Conservation (phyloP, 2,329 filamentous ascomycete species). For the Chrysoporthe deuterocubensis region DNA sequence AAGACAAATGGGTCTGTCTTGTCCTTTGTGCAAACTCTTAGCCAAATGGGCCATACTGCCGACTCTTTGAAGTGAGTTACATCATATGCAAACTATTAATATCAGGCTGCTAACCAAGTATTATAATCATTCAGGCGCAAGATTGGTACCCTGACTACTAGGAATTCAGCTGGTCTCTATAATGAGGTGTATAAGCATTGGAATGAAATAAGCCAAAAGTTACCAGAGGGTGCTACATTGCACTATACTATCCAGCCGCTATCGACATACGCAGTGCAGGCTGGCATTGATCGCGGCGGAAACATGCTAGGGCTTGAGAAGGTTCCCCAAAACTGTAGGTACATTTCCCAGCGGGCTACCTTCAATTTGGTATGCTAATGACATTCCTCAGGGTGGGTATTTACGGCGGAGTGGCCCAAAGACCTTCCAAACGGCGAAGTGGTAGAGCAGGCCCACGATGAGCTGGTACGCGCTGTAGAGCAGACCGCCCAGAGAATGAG, state of each 20-base stretch:
- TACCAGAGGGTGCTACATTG: constrained; percentile 4
- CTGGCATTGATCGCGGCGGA: constrained; percentile 2
- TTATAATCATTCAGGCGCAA: constrained; percentile 4
- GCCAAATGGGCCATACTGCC: not conserved
- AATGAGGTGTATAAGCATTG: constrained; percentile 8
- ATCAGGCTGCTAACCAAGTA: not conserved
- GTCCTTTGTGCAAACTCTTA: not conserved
- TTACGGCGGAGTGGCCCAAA: constrained; percentile 12
- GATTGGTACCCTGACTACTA: constrained; percentile 15
- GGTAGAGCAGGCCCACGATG: constrained; percentile 9
- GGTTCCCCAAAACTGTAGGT: constrained; percentile 16
- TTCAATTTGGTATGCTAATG: not conserved
- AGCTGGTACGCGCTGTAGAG: constrained; percentile 13
- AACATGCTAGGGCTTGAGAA: constrained; percentile 10
- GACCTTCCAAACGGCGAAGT: not conserved
- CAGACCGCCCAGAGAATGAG: not conserved
- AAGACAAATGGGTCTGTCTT: constrained; percentile 7
- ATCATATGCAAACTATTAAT: not conserved
- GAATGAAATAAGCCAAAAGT: constrained; percentile 6
- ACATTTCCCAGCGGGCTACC: not conserved
- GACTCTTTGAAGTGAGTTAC: constrained; percentile 8
- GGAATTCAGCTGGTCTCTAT: not conserved
- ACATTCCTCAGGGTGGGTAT: not conserved
- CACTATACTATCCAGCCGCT: constrained; percentile 20
- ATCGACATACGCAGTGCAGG: constrained; percentile 1